Percentiles rank a stretch among this genome's conserved stretches.
Evolutionary conservation across 352 stramenopile species (phyloP).

Genomic region (Phytophthora rubi): DNA sequence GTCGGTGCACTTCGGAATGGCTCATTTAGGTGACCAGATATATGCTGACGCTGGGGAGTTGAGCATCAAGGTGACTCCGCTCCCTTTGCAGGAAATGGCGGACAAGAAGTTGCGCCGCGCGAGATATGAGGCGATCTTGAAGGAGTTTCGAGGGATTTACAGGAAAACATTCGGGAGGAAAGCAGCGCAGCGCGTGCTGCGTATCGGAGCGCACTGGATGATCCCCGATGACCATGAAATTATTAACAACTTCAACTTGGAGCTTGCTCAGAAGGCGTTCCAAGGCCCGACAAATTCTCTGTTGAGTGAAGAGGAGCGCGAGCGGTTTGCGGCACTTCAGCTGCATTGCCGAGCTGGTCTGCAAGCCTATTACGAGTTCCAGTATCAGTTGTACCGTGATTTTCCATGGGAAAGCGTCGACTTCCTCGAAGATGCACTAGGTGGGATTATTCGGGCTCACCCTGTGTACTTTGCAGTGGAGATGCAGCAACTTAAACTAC

Average conservation of each 20-base stretch:
- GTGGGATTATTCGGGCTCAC: slow-evolving; percentile 39
- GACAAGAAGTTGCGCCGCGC: slow-evolving; percentile 6
- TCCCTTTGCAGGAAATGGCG: slow-evolving; percentile 35
- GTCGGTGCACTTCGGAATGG: slow-evolving; percentile 56
- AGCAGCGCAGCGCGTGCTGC: slow-evolving; percentile 56
- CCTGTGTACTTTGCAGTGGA: slow-evolving; percentile 56
- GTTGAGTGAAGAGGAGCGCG: slow-evolving; percentile 17
- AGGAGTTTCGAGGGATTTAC: slow-evolving; percentile 65
- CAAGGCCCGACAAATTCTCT: neutral
- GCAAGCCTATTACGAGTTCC: slow-evolving; percentile 72
- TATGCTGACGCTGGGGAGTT: slow-evolving; percentile 52
- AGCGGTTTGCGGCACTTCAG: slow-evolving; percentile 39
- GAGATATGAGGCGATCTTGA: slow-evolving; percentile 33
- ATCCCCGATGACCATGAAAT: slow-evolving; percentile 82
- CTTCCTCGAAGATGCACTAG: slow-evolving; percentile 47
- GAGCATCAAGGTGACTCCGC: slow-evolving; percentile 39
- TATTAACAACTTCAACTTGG: slow-evolving; percentile 76
- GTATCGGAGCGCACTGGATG: slow-evolving; percentile 79
- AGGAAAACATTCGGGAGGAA: slow-evolving; percentile 57
- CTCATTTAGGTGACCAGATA: slow-evolving; percentile 65
- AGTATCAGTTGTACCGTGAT: slow-evolving; percentile 65
- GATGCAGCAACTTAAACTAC: slow-evolving; percentile 51
- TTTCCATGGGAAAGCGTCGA: slow-evolving; percentile 47
- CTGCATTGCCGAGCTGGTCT: slow-evolving; percentile 67
- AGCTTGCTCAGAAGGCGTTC: slow-evolving; percentile 46